These are phyloP conservation scores for Fusarium luffae DNA, from an alignment of 2,329 filamentous ascomycete species.

Conservation along the genomic window DNA sequence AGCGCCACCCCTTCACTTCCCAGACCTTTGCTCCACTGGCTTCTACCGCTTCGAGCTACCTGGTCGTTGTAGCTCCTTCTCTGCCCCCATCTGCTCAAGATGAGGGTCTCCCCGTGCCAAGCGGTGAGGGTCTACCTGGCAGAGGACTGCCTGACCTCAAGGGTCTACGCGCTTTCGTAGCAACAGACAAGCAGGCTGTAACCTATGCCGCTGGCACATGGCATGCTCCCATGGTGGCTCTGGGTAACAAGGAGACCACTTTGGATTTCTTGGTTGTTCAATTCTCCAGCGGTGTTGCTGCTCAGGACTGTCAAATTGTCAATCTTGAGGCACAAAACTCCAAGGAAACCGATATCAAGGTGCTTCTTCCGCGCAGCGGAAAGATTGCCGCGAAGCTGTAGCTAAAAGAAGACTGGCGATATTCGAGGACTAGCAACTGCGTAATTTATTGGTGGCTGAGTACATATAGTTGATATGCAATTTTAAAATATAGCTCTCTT, in stretches of 20 bases:
- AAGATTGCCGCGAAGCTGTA: conserved; percentile 26
- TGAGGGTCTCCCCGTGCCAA: conserved; percentile 45
- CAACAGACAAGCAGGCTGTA: conserved; percentile 81
- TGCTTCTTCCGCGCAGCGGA: conserved; percentile 41
- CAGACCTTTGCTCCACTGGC: conserved; percentile 90
- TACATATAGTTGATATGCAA: conserved; percentile 7
- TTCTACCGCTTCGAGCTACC: conserved; percentile 66
- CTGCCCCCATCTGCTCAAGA: conserved; percentile 57
- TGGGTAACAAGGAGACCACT: conserved; percentile 68
- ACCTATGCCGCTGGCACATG: conserved; percentile 93
- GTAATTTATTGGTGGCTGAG: conserved; percentile 34
- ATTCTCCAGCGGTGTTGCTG: conserved; percentile 82
- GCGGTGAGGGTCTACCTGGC: conserved; percentile 60
- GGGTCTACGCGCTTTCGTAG: conserved; percentile 80
- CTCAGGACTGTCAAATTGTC: conserved; percentile 91
- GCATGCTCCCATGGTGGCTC: conserved; percentile 94
- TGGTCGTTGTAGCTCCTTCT: conserved; percentile 90
- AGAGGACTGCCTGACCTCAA: conserved; percentile 77
- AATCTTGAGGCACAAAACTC: conserved; percentile 49
- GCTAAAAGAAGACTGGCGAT: conserved; percentile 14
- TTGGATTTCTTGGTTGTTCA: conserved; percentile 92
- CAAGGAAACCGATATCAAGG: conserved; percentile 56
- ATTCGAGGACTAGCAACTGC: conserved; percentile 27
- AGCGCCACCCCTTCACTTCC: conserved; percentile 92
- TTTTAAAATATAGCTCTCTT: conserved; percentile 13